Percentiles rank a stretch among this genome's conserved stretches.
These are phyloP conservation scores for Cronartium ribicola DNA, from an alignment of 1,284 basidiomycete species.

Conservation along the genomic window DNA sequence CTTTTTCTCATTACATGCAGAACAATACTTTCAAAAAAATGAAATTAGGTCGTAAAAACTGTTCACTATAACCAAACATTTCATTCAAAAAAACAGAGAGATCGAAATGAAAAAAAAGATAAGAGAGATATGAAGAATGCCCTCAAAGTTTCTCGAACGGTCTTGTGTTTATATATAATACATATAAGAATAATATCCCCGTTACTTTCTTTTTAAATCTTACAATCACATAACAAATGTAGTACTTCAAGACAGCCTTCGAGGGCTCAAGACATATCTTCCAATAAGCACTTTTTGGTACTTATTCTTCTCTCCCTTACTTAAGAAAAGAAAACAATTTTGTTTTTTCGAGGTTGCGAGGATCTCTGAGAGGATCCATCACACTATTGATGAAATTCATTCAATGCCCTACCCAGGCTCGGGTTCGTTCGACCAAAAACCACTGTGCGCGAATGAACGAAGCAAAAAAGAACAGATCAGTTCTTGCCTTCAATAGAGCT, in stretches of 20 bases:
- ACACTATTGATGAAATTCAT: background rate
- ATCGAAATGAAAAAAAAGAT: too few relatives aligned
- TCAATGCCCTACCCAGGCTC: slow-evolving; percentile 42
- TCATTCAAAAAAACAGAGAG: too few relatives aligned
- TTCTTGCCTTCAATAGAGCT: background rate
- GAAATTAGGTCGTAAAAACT: too few relatives aligned
- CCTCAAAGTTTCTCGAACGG: too few relatives aligned
- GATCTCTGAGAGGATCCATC: background rate
- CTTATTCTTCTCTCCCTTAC: background rate
- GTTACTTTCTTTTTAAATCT: background rate
- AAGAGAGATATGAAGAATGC: too few relatives aligned
- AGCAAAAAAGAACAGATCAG: slow-evolving; percentile 6
- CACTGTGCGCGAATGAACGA: slow-evolving; percentile 11
- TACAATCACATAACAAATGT: slow-evolving; percentile 1
- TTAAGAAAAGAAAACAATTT: background rate
- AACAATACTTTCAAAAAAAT: too few relatives aligned
- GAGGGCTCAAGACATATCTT: background rate
- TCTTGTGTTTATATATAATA: too few relatives aligned
- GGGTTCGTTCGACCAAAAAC: slow-evolving; percentile 40
- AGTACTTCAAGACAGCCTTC: slow-evolving; percentile 7
- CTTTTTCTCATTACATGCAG: too few relatives aligned
- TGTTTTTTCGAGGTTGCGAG: background rate
- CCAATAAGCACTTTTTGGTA: background rate
- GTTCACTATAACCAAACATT: too few relatives aligned
- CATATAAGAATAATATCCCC: too few relatives aligned